Percentiles rank a stretch among this genome's conserved stretches.
Conservation (phyloP, 2,329 filamentous ascomycete genomes). For the Colletotrichum costaricense region DNA sequence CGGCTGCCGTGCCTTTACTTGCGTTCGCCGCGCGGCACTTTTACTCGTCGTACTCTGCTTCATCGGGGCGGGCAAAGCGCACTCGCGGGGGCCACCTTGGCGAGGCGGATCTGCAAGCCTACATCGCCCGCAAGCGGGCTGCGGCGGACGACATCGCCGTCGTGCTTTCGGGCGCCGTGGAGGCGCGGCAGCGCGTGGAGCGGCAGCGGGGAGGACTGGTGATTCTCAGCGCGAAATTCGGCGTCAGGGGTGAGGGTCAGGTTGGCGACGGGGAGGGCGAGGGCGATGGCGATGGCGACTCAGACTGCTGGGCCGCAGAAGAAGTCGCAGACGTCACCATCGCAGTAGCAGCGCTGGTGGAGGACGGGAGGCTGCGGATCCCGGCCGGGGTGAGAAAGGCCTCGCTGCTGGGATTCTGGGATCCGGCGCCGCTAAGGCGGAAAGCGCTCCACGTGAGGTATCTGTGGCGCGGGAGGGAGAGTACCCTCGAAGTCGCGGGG, state of each 20-base stretch:
- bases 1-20: conserved; percentile 51
- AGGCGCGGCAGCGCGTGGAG: conserved; percentile 49
- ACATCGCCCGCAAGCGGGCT: conserved; percentile 49
- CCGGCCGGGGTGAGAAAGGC: conserved; percentile 55
- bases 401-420: conserved; percentile 62
- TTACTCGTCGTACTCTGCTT: neutral
- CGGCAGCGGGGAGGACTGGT: conserved; percentile 55
- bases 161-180: conserved; percentile 54
- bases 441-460: conserved; percentile 61
- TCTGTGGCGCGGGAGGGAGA: conserved; percentile 49
- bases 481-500: conserved; percentile 49
- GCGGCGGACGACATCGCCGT: conserved; percentile 58
- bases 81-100: neutral
- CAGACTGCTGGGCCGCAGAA: conserved; percentile 45
- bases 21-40: conserved; percentile 52
- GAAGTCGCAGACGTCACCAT: conserved; percentile 63
- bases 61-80: conserved; percentile 32
- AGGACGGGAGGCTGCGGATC: conserved; percentile 49
- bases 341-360: conserved; percentile 58
- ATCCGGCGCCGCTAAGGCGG: conserved; percentile 55
- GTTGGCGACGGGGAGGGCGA: conserved; percentile 23
- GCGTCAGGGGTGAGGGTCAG: conserved; percentile 44
- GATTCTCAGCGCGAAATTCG: conserved; percentile 61
- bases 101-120: conserved; percentile 35
- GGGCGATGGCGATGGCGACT: too few species aligned